Conservation (phyloP, 305 asterid species). For the Fraxinus baroniana region DNA sequence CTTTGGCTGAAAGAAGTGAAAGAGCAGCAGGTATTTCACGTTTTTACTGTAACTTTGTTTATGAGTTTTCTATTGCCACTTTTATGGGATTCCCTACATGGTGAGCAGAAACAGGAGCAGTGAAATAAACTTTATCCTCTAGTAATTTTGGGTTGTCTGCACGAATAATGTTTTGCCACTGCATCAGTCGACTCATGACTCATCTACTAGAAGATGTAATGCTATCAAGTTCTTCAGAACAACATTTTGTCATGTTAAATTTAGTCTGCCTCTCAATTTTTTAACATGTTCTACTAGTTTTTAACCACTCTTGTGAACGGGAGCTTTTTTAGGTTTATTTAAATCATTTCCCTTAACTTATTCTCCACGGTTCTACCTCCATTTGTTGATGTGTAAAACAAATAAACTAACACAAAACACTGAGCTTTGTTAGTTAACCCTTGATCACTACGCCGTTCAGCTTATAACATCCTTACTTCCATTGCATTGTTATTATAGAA, state of each 20-base stretch:
- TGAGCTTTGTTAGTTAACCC: not conserved
- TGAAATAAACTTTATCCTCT: not conserved
- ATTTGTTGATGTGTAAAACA: not conserved
- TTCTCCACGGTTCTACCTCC: not conserved
- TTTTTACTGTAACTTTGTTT: not conserved
- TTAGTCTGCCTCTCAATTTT: not conserved
- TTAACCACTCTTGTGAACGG: not conserved
- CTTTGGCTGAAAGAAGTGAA: conserved; percentile 37
- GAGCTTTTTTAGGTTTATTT: not conserved
- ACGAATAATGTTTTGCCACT: not conserved
- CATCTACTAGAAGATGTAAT: not conserved
- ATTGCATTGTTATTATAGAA: not conserved
- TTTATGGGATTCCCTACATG: not conserved
- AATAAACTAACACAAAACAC: not conserved
- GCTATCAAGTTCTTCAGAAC: not conserved
- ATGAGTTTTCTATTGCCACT: not conserved
- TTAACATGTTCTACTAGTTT: not conserved
- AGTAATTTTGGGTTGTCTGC: not conserved
- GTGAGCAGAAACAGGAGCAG: not conserved
- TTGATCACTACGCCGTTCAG: not conserved
- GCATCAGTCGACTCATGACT: not conserved
- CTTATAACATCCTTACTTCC: not conserved
- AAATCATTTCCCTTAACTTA: not conserved
- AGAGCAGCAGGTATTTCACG: conserved; percentile 31
- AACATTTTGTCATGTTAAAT: not conserved